These are phyloP conservation scores for Stemphylium beticola DNA, from an alignment of 2,329 filamentous ascomycete species.

Conservation along the genomic window DNA sequence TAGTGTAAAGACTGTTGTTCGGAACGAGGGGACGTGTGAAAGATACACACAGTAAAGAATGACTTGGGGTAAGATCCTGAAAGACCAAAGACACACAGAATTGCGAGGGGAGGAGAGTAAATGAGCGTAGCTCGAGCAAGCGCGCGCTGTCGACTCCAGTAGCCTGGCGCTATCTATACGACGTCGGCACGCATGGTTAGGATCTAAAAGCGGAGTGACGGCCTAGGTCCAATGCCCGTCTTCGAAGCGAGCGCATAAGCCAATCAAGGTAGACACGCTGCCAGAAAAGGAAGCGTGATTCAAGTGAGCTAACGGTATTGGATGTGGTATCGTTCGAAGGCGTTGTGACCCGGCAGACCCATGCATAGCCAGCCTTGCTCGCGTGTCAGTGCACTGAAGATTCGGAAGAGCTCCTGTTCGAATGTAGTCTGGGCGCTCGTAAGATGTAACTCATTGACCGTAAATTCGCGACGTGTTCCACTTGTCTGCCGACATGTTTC, in stretches of 20 bases:
- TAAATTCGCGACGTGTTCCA: background rate
- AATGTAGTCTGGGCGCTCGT: constrained; percentile 13
- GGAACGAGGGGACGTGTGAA: constrained; percentile 46
- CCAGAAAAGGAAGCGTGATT: constrained; percentile 32
- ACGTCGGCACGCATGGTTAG: constrained; percentile 33
- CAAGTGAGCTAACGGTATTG: constrained; percentile 30
- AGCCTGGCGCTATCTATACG: constrained; percentile 35
- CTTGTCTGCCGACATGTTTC: background rate
- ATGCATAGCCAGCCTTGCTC: constrained; percentile 26
- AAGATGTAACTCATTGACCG: constrained; percentile 2
- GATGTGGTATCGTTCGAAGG: constrained; percentile 25
- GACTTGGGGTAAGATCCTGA: constrained; percentile 28
- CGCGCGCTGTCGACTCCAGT: constrained; percentile 26
- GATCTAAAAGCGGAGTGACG: constrained; percentile 44
- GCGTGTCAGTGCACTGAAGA: constrained; percentile 10
- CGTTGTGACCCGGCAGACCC: constrained; percentile 29
- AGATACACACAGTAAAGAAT: constrained; percentile 37
- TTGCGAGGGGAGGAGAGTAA: constrained; percentile 32
- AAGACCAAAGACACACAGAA: constrained; percentile 23
- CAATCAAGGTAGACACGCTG: constrained; percentile 28
- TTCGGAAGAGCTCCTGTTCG: constrained; percentile 11
- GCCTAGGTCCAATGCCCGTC: constrained; percentile 31
- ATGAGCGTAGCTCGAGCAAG: constrained; percentile 30
- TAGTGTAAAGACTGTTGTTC: constrained; percentile 10
- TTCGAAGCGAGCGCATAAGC: constrained; percentile 23